Percentiles rank a stretch among this genome's conserved stretches.
phyloP scores from a whole-genome alignment of 345 rosid species.

The Citropsis articulata region DNA sequence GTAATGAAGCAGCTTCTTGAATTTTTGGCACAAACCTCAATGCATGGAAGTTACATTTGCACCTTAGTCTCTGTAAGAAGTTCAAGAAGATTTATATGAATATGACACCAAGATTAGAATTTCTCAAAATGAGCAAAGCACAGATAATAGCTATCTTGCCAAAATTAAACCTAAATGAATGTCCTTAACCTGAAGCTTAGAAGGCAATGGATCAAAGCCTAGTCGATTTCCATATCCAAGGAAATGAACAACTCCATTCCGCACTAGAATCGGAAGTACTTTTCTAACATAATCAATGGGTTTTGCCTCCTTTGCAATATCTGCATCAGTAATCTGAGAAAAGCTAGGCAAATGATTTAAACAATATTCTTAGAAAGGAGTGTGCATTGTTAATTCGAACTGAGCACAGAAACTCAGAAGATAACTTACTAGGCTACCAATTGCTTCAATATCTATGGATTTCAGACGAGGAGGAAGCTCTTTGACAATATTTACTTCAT shows the following conservation, averaged over 20 bases:
- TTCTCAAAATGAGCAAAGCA: neutral
- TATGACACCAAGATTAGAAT: slow-evolving; percentile 11
- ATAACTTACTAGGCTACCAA: slow-evolving; percentile 57
- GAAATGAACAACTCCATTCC: slow-evolving; percentile 69
- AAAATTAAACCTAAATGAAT: neutral
- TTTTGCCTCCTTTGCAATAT: slow-evolving; percentile 77
- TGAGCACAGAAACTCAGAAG: neutral
- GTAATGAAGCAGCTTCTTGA: slow-evolving; percentile 58
- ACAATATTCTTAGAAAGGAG: neutral
- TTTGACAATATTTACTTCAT: slow-evolving; percentile 63
- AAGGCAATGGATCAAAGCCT: slow-evolving; percentile 81
- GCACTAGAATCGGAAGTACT: slow-evolving; percentile 58
- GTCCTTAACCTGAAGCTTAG: slow-evolving; percentile 63
- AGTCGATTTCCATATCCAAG: slow-evolving; percentile 92
- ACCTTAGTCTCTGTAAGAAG: slow-evolving; percentile 61
- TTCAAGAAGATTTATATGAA: neutral
- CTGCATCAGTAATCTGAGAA: slow-evolving; percentile 79
- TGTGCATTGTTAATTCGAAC: neutral
- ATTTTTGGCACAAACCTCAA: slow-evolving; percentile 72
- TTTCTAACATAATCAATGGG: slow-evolving; percentile 53
- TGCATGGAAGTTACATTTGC: slow-evolving; percentile 95
- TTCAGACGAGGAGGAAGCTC: slow-evolving; percentile 71
- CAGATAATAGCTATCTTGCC: neutral
- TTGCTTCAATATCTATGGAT: slow-evolving; percentile 55
- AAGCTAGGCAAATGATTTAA: slow-evolving; percentile 12